phyloP scores from a whole-genome alignment of 371 early-diverging fungal genomes.

The Funneliformis caledonium region DNA sequence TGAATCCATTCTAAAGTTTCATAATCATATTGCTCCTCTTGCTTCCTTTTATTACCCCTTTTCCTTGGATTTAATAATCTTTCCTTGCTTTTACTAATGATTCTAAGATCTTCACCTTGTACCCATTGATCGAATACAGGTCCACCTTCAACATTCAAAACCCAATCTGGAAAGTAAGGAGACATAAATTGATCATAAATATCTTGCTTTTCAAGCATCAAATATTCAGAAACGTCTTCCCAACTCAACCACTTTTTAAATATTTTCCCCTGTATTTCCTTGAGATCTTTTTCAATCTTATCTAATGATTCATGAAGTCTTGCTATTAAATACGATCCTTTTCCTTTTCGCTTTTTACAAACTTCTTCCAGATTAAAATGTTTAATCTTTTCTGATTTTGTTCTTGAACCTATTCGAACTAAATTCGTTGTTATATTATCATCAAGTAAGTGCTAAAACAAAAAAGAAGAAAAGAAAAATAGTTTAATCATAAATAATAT shows the following conservation, averaged over 20 bases:
- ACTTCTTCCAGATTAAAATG: slow-evolving; percentile 40
- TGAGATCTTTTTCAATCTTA: no score
- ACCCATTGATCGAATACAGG: neutral
- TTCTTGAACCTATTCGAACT: slow-evolving; percentile 54
- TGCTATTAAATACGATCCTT: no score
- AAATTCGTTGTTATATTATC: slow-evolving; percentile 20
- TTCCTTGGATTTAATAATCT: neutral
- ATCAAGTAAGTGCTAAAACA: neutral
- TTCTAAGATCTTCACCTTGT: neutral
- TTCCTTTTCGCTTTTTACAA: neutral
- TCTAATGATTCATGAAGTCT: slow-evolving; percentile 6
- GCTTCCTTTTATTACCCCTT: no score
- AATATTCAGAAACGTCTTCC: no score
- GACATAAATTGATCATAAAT: no score
- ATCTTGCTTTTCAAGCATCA: no score
- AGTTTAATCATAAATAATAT: no score
- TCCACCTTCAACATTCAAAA: no score
- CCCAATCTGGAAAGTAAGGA: no score
- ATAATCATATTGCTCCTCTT: neutral
- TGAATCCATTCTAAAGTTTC: neutral
- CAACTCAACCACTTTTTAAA: neutral
- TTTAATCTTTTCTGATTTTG: slow-evolving; percentile 39
- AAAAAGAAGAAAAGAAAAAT: neutral
- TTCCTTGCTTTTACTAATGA: no score
- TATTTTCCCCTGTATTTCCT: neutral